Base-by-base conservation (phyloP, 495 filamentous ascomycete genomes). In the Emericellopsis terricola region DNA sequence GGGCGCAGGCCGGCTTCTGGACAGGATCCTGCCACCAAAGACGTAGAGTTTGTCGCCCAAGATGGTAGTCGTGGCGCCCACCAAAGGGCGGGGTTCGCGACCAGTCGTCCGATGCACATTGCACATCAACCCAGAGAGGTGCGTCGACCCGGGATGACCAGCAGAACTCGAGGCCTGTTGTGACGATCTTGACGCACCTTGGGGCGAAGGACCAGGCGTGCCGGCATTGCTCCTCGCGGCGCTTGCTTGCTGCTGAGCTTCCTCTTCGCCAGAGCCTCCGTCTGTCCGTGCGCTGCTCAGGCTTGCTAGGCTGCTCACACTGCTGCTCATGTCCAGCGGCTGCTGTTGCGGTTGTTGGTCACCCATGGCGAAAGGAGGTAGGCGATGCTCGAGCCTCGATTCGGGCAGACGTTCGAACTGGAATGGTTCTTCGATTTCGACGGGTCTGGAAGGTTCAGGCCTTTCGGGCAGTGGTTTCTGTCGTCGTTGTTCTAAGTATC, bases 11-110 rank as follows among this genome's bases (percentile, higher is more conserved):
- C 76, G 71, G 38, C 73, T 80, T 41, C 81, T 63, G 10, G 87
- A 92, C 26, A 97, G 58, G 40, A 86, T 70, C 31, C 87, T 73
- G 13, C 89, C 89, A 10, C 89, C 89, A 54, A 96, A 96, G 4
- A 94, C 85, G 52, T 92, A 97, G 21, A 97, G 62, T 48, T 82
- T 93, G 50, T 97, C 89, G 8, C 84, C 85, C 15, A 97, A 47
- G 33, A 96, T 79, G 0, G 91, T 96, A 0, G 91, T 96, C 0
- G 91, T 93, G 2, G 89, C 87, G 3, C 89, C 89, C 3, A 97
- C 89, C 3, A 94, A 59, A 8, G 89, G 76, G 40, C 78, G 82
- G 4, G 89, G 91, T 48, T 96, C 84, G 39, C 76, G 70, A 19
- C 89, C 89, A 1, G 87, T 94, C 11, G 89, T 94, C 29, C 67